These are phyloP conservation scores for Papiliotrema laurentii DNA, from an alignment of 1,284 basidiomycete genomes.

Conservation along the genomic window DNA sequence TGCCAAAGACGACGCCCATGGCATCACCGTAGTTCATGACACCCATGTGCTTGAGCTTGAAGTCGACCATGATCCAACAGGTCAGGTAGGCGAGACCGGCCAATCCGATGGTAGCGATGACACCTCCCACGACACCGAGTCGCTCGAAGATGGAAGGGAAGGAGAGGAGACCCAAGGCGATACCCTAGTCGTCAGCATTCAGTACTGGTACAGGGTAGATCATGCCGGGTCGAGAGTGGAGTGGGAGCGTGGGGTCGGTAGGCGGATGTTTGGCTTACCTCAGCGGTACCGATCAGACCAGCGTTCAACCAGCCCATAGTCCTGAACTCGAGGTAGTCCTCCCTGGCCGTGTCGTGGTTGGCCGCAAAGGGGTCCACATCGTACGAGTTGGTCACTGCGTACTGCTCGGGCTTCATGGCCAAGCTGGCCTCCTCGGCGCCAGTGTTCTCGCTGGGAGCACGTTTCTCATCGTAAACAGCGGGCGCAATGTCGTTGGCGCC, in stretches of 20 bases:
- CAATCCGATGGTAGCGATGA: constrained; percentile 31
- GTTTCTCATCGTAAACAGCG: neutral
- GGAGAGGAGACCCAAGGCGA: constrained; percentile 40
- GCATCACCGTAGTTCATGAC: constrained; percentile 43
- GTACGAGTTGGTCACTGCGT: constrained; percentile 6
- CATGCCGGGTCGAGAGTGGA: too few relatives aligned
- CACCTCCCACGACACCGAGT: constrained; percentile 38
- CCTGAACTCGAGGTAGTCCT: constrained; percentile 38
- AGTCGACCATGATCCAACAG: constrained; percentile 40
- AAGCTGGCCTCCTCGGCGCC: neutral
- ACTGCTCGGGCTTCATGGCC: neutral
- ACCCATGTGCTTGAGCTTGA: constrained; percentile 41
- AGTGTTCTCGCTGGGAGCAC: neutral
- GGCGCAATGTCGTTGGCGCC: too few relatives aligned
- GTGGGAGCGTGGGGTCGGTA: too few relatives aligned
- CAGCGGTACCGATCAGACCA: constrained; percentile 36
- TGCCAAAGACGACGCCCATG: constrained; percentile 37
- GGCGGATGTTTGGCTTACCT: too few relatives aligned
- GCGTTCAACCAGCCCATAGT: constrained; percentile 42
- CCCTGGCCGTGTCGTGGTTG: constrained; percentile 23
- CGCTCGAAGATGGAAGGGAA: constrained; percentile 39
- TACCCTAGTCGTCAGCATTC: constrained; percentile 18
- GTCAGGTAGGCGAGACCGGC: constrained; percentile 35
- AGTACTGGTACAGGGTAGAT: neutral
- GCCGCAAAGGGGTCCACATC: constrained; percentile 31